phyloP scores from a whole-genome alignment of 805 yeast genomes.

The Yamadazyma takamatsuzukensis region DNA sequence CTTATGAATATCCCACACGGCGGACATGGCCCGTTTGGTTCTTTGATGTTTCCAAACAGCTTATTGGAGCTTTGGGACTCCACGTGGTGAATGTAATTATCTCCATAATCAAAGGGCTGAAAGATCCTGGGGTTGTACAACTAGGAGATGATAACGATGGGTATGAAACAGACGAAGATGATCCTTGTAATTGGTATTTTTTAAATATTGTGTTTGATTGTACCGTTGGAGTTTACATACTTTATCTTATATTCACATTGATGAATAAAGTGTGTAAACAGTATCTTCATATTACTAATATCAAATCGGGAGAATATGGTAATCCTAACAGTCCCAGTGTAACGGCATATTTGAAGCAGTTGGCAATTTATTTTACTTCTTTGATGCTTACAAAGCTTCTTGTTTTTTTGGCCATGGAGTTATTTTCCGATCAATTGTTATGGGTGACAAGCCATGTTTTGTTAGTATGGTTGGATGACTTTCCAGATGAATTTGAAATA shows the following conservation, averaged over 20 bases:
- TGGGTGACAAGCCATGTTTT: conserved; percentile 66
- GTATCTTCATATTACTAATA: conserved; percentile 37
- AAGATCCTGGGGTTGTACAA: conserved; percentile 5
- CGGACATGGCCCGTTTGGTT: conserved; percentile 88
- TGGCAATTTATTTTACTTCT: conserved; percentile 63
- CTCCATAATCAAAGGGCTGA: conserved; percentile 53
- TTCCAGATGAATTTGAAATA: conserved; percentile 74
- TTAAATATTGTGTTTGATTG: conserved; percentile 85
- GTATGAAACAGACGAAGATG: conserved; percentile 16
- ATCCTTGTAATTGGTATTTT: conserved; percentile 94
- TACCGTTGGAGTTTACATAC: conserved; percentile 85
- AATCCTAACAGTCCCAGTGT: conserved; percentile 53
- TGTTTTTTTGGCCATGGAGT: conserved; percentile 58
- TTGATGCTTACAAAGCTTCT: conserved; percentile 62
- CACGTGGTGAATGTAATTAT: conserved; percentile 74
- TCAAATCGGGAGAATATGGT: conserved; percentile 62
- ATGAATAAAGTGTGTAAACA: conserved; percentile 43
- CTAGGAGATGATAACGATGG: conserved; percentile 27
- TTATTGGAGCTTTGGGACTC: conserved; percentile 80
- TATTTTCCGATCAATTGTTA: conserved; percentile 51
- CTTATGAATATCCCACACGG: conserved; percentile 70
- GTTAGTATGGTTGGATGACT: conserved; percentile 77
- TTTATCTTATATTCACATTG: conserved; percentile 49
- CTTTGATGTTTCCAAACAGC: conserved; percentile 86
- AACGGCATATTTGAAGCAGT: conserved; percentile 65